Evolutionary conservation across 352 stramenopile species (phyloP).

Genomic region (Phytophthora chlamydospora): DNA sequence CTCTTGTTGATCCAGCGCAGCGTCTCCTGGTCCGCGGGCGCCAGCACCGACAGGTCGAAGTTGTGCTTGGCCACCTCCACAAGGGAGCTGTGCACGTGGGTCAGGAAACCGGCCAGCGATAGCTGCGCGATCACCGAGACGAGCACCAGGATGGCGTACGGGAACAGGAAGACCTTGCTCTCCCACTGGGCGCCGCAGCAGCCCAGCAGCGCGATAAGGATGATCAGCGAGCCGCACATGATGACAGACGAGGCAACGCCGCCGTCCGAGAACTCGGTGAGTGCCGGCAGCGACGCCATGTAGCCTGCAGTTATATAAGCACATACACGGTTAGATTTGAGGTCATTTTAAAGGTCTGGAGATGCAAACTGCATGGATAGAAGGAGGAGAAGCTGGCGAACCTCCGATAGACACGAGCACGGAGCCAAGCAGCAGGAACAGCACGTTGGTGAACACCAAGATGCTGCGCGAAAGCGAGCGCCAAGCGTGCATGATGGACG

Average conservation of each 20-base stretch:
- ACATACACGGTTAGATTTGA: constrained; percentile 7
- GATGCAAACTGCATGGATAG: constrained; percentile 3
- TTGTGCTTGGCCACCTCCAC: constrained; percentile 65
- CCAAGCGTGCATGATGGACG: constrained; percentile 56
- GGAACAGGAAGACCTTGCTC: constrained; percentile 87
- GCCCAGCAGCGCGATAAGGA: constrained; percentile 76
- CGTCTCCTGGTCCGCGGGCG: constrained; percentile 59
- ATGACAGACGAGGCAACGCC: constrained; percentile 82
- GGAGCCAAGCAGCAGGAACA: constrained; percentile 83
- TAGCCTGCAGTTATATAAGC: constrained; percentile 50
- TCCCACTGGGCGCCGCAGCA: constrained; percentile 87
- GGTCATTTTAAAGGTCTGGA: constrained; percentile 4
- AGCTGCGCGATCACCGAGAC: constrained; percentile 84
- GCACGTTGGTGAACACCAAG: constrained; percentile 89
- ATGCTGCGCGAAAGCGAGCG: constrained; percentile 78
- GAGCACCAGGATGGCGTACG: constrained; percentile 78
- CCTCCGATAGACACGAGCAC: constrained; percentile 83
- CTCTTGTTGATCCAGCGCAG: constrained; percentile 80
- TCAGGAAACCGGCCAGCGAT: constrained; percentile 80
- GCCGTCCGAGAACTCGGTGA: constrained; percentile 84
- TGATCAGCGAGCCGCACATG: constrained; percentile 78
- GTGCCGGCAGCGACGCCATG: constrained; percentile 78
- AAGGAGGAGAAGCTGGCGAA: constrained; percentile 25
- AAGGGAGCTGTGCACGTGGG: constrained; percentile 78
- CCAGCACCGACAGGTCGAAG: constrained; percentile 72